phyloP scores from a whole-genome alignment of 2,329 filamentous ascomycete genomes.

The Zymoseptoria pseudotritici region DNA sequence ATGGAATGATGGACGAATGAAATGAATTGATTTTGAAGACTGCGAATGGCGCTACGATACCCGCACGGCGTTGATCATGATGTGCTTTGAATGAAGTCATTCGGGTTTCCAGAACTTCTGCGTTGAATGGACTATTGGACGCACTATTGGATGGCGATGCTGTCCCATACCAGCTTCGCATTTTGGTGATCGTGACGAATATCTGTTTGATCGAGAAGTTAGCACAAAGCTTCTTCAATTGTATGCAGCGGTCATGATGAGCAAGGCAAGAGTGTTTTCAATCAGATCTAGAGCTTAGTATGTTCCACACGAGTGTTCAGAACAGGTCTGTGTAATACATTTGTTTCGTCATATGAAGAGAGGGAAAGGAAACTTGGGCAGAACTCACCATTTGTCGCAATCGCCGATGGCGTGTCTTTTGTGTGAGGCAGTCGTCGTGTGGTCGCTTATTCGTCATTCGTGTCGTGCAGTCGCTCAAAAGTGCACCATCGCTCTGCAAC shows the following conservation, averaged over 20 bases:
- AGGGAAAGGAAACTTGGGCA: background rate
- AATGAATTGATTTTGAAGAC: background rate
- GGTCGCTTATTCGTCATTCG: background rate
- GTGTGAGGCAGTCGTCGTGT: background rate
- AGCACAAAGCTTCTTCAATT: background rate
- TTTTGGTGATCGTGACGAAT: background rate
- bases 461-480: slow-evolving; percentile 19
- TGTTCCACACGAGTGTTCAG: slow-evolving; percentile 22
- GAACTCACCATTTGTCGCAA: background rate
- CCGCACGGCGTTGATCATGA: background rate
- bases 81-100: background rate
- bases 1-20: background rate
- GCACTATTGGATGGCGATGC: background rate
- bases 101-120: background rate
- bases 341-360: slow-evolving; percentile 19
- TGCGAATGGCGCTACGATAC: background rate
- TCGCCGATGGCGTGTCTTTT: slow-evolving; percentile 2
- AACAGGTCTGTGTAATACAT: slow-evolving; percentile 27
- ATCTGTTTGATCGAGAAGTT: background rate
- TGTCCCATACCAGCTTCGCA: background rate
- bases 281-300: slow-evolving; percentile 13
- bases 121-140: background rate
- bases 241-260: background rate
- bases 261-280: background rate
- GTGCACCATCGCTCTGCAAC: slow-evolving; percentile 40